phyloP scores from a whole-genome alignment of 148 eudicot species.

The Camellia japonica region DNA sequence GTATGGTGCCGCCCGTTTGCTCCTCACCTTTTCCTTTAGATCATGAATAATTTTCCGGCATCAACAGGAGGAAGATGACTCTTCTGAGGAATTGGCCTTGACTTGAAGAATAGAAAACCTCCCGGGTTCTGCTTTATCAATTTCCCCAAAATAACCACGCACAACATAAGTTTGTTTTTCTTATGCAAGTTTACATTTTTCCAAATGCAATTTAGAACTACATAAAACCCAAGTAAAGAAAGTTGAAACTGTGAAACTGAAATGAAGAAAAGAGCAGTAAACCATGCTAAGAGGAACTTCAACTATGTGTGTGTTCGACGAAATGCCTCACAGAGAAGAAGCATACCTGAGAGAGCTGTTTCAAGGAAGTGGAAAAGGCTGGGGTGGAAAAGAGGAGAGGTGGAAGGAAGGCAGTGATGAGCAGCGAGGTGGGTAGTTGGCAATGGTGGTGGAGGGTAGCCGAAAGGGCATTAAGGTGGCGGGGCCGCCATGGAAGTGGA shows the following conservation, averaged over 20 bases:
- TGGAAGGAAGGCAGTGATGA: conserved; percentile 56
- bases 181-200: too few relatives aligned
- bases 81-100: conserved; percentile 74
- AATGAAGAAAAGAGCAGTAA: not conserved
- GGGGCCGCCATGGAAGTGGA: conserved; percentile 73
- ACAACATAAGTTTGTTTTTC: too few relatives aligned
- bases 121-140: conserved; percentile 44
- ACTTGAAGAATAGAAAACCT: conserved; percentile 59
- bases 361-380: conserved; percentile 32
- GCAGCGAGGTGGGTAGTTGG: conserved; percentile 30
- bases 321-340: conserved; percentile 32
- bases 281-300: not conserved
- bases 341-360: conserved; percentile 44
- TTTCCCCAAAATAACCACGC: too few relatives aligned
- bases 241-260: not conserved
- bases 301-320: conserved; percentile 23
- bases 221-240: not conserved
- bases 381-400: conserved; percentile 35
- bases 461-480: conserved; percentile 58
- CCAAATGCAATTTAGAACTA: too few relatives aligned
- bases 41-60: conserved; percentile 65
- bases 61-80: conserved; percentile 48
- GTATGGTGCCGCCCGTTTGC: not conserved
- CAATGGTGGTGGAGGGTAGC: conserved; percentile 25
- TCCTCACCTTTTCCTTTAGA: conserved; percentile 81